Evolutionary conservation across 768 basidiomycete genomes (phyloP).

Genomic region (Rhizopogon salebrosus): DNA sequence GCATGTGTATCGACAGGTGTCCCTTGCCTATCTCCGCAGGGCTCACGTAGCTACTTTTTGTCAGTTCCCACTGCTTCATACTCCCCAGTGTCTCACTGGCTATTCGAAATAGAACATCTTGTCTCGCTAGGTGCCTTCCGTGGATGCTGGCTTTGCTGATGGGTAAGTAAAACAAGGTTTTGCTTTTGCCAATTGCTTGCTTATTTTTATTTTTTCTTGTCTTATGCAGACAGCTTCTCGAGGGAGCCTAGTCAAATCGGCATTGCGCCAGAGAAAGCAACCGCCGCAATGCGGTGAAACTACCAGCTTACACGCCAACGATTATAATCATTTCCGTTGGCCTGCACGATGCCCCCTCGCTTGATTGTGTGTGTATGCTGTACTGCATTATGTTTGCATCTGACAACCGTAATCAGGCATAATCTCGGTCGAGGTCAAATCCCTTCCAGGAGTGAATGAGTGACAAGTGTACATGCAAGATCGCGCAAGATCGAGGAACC

Average conservation of each 20-base stretch:
- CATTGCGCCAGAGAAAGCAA: background rate
- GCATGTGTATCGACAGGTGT: slow-evolving; percentile 5
- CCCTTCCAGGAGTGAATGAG: background rate
- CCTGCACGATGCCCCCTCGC: background rate
- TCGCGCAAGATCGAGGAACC: background rate
- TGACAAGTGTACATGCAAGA: background rate
- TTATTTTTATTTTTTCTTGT: background rate
- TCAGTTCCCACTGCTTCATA: slow-evolving; percentile 1
- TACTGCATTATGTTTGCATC: background rate
- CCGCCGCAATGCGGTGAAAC: background rate
- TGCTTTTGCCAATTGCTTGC: slow-evolving; percentile 5
- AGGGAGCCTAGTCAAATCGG: background rate
- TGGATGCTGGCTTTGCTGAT: background rate
- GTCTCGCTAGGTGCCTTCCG: background rate
- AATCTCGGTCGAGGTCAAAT: background rate
- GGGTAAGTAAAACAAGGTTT: slow-evolving; percentile 6
- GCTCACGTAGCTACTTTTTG: background rate
- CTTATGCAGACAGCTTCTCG: background rate
- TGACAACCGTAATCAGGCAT: background rate
- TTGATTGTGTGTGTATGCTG: background rate
- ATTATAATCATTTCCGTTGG: background rate
- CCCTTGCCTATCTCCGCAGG: slow-evolving; percentile 8
- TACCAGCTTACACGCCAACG: background rate
- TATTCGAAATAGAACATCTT: background rate
- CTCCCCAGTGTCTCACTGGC: background rate